Percentiles rank a stretch among this genome's conserved stretches.
These are phyloP conservation scores for Exidia glandulosa DNA, from an alignment of 768 basidiomycete species.

Conservation along the genomic window DNA sequence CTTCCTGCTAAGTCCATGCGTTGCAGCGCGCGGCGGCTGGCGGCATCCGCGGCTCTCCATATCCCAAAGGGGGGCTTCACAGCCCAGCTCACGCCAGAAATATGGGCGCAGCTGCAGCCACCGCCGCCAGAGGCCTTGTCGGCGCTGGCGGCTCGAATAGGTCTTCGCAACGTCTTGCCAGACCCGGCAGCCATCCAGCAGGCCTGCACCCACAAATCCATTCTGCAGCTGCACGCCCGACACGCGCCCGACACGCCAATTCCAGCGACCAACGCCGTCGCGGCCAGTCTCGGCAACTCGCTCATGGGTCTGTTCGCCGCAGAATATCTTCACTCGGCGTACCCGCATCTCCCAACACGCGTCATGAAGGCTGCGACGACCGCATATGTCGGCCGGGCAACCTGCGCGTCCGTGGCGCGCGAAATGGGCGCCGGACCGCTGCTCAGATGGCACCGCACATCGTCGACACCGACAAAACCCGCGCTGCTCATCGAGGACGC, in stretches of 20 bases:
- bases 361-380: slow-evolving; percentile 87
- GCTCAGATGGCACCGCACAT: slow-evolving; percentile 69
- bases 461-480: slow-evolving; percentile 33
- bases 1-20: not conserved
- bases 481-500: slow-evolving; percentile 73
- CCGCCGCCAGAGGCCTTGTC: slow-evolving; percentile 59
- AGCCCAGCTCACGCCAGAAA: slow-evolving; percentile 25
- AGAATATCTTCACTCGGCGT: slow-evolving; percentile 69
- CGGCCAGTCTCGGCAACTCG: slow-evolving; percentile 71
- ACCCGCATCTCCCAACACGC: slow-evolving; percentile 85
- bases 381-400: slow-evolving; percentile 79
- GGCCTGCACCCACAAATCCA: slow-evolving; percentile 73
- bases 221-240: slow-evolving; percentile 41
- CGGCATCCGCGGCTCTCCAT: not conserved
- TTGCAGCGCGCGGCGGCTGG: not conserved
- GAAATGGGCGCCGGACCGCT: slow-evolving; percentile 74
- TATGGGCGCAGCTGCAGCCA: slow-evolving; percentile 63
- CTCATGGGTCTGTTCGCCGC: slow-evolving; percentile 84
- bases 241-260: slow-evolving; percentile 43
- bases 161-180: slow-evolving; percentile 47
- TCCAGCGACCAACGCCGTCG: slow-evolving; percentile 61
- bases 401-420: slow-evolving; percentile 74
- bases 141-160: slow-evolving; percentile 68
- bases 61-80: not conserved
- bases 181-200: slow-evolving; percentile 50